Percentiles rank a stretch among this genome's conserved stretches.
Conservation (phyloP, 371 early-diverging fungal species). For the Gilbertella persicaria region DNA sequence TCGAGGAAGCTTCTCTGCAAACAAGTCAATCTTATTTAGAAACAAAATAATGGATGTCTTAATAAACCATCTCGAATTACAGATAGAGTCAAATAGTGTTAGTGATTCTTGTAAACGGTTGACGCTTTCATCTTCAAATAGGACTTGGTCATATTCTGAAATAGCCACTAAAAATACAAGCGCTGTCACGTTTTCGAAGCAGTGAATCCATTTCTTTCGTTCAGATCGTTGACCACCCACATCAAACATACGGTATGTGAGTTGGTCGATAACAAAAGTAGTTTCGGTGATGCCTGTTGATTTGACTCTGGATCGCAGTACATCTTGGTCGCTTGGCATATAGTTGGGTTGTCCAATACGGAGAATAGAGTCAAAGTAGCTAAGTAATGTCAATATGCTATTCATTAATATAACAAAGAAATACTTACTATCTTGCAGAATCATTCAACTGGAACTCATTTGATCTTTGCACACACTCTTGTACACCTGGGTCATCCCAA, state of each 20-base stretch:
- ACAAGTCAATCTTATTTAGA: slow-evolving; percentile 80
- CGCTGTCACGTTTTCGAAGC: slow-evolving; percentile 93
- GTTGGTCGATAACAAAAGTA: slow-evolving; percentile 72
- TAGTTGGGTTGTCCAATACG: slow-evolving; percentile 73
- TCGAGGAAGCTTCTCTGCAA: slow-evolving; percentile 66
- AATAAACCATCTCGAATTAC: slow-evolving; percentile 74
- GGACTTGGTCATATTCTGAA: slow-evolving; percentile 88
- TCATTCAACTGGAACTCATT: slow-evolving; percentile 89
- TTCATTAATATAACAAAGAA: too few relatives aligned
- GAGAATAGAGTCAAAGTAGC: slow-evolving; percentile 84
- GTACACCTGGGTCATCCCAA: slow-evolving; percentile 81
- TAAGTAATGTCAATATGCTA: slow-evolving; percentile 1
- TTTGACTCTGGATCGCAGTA: slow-evolving; percentile 77
- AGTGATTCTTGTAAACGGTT: slow-evolving; percentile 88
- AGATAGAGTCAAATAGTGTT: slow-evolving; percentile 72
- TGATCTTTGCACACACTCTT: slow-evolving; percentile 69
- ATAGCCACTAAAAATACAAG: slow-evolving; percentile 90
- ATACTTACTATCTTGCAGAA: slow-evolving; percentile 76
- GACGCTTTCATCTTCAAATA: slow-evolving; percentile 90
- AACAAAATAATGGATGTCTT: slow-evolving; percentile 78
- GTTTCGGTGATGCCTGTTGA: slow-evolving; percentile 88
- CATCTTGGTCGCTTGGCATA: slow-evolving; percentile 84
- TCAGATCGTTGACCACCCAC: slow-evolving; percentile 92
- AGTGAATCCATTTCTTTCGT: slow-evolving; percentile 93
- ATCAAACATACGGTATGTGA: slow-evolving; percentile 88